Percentiles rank a stretch among this genome's conserved stretches.
phyloP scores from a whole-genome alignment of 2,329 filamentous ascomycete species.

The Colletotrichum abscissum region DNA sequence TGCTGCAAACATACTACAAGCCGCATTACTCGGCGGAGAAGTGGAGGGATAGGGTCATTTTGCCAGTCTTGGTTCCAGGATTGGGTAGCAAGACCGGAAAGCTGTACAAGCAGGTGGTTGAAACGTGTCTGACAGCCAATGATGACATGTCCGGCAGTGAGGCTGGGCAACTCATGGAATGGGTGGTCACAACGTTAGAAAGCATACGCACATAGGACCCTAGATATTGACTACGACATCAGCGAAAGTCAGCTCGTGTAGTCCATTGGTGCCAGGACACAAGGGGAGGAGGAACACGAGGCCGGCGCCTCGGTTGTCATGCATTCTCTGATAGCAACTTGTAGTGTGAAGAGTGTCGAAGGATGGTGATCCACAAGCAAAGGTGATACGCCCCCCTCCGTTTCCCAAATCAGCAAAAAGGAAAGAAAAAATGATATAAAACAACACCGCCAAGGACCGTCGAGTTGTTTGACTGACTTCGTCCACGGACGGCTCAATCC shows the following conservation, averaged over 20 bases:
- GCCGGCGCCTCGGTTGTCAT: slow-evolving; percentile 20
- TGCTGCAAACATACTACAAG: slow-evolving; percentile 53
- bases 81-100: slow-evolving; percentile 54
- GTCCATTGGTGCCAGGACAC: background rate
- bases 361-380: slow-evolving; percentile 35
- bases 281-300: slow-evolving; percentile 6
- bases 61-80: slow-evolving; percentile 52
- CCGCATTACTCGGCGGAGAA: slow-evolving; percentile 53
- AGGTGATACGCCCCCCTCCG: slow-evolving; percentile 33
- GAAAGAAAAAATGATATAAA: slow-evolving; percentile 26
- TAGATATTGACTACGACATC: background rate
- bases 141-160: slow-evolving; percentile 51
- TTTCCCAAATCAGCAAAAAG: slow-evolving; percentile 23
- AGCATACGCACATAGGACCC: slow-evolving; percentile 45
- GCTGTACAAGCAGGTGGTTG: slow-evolving; percentile 53
- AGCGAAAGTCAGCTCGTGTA: background rate
- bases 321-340: slow-evolving; percentile 36
- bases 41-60: slow-evolving; percentile 55
- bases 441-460: slow-evolving; percentile 19
- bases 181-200: slow-evolving; percentile 53
- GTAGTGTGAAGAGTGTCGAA: slow-evolving; percentile 32
- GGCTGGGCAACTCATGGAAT: slow-evolving; percentile 54
- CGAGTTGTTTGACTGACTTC: slow-evolving; percentile 1
- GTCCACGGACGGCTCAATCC: slow-evolving; percentile 32
- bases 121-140: slow-evolving; percentile 49